Base-by-base conservation (phyloP, 495 filamentous ascomycete genomes). In the Podospora pseudopauciseta region DNA sequence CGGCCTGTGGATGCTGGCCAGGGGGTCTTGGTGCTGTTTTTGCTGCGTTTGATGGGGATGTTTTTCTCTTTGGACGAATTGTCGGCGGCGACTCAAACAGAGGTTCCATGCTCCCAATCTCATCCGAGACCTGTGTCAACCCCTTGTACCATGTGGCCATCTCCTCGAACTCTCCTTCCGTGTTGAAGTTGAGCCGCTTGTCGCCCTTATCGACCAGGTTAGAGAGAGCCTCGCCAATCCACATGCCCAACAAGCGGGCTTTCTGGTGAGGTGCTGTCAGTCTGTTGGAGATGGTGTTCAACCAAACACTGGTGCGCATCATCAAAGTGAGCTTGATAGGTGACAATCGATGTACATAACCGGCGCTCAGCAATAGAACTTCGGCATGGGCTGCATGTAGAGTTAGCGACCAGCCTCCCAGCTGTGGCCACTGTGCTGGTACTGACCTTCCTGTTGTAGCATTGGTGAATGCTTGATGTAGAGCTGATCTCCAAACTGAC, bases 231-330 rank as follows among this genome's bases (percentile, higher is more conserved):
- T 90, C 93, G 2, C 91, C 95, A 58, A 97, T 87, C 5, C 92
- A 81, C 91, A 99, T 97, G 0, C 95, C 96, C 4, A 99, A 83
- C 65, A 94, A 91, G 4, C 95, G 86, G 63, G 91, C 89, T 65
- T 88, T 84, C 16, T 82, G 81, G 60, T 94, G 92, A 23, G 92
- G 87, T 28, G 91, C 84, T 13, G 86, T 86, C n/a, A 99, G 81
- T 55, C 94, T 87, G 72, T 97, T 97, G 0, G 95, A 97, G 30
- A 98, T 86, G 30, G 87, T 85, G 69, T 86, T 91, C 5, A 94
- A 81, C 77, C 93, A 95, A 2, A 79, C 65, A 30, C 90, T 86
- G 16, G 93, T 92, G 39, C 88, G 87, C 67, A 91, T 84, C 30
- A 92, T 77, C 34, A 88, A 79, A 3, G 82, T 80, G 4, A 97